Percentiles rank a stretch among this genome's conserved stretches.
Conservation (phyloP, 257 asterid genomes). For the Voacanga thouarsii region DNA sequence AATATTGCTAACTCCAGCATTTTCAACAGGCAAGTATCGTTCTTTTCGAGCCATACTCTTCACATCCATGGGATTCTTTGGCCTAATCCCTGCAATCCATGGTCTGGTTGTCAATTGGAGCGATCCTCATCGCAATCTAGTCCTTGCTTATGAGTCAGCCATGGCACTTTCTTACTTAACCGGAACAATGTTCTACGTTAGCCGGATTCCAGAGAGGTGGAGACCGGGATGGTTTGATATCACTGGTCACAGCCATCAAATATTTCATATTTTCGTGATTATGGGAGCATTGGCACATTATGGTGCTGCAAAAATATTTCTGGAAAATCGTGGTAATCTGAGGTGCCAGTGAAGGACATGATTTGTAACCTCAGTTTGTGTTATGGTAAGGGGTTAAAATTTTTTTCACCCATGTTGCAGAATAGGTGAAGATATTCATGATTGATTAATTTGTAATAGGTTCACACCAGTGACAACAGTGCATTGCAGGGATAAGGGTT, state of each 20-base stretch:
- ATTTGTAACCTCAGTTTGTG: not conserved
- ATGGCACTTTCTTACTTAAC: slow-evolving; percentile 75
- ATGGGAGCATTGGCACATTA: slow-evolving; percentile 93
- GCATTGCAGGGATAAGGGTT: slow-evolving; percentile 3
- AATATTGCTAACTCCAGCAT: slow-evolving; percentile 66
- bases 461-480: not conserved
- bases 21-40: slow-evolving; percentile 54
- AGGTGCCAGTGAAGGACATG: slow-evolving; percentile 32
- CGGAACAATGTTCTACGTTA: slow-evolving; percentile 65
- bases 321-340: slow-evolving; percentile 44
- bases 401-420: not conserved
- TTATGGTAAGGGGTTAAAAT: not conserved
- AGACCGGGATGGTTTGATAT: slow-evolving; percentile 86
- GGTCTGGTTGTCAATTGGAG: slow-evolving; percentile 61
- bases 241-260: slow-evolving; percentile 95
- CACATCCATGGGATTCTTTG: slow-evolving; percentile 82
- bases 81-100: slow-evolving; percentile 75
- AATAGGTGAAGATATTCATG: slow-evolving; percentile 13
- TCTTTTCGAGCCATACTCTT: slow-evolving; percentile 67
- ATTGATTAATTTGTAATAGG: slow-evolving; percentile 3
- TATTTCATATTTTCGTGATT: slow-evolving; percentile 83
- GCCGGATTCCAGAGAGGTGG: slow-evolving; percentile 83
- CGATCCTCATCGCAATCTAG: slow-evolving; percentile 60
- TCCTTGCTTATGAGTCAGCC: slow-evolving; percentile 54
- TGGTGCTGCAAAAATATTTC: slow-evolving; percentile 80